Conservation (phyloP, 768 basidiomycete genomes). For the Flagelloscypha sp. region DNA sequence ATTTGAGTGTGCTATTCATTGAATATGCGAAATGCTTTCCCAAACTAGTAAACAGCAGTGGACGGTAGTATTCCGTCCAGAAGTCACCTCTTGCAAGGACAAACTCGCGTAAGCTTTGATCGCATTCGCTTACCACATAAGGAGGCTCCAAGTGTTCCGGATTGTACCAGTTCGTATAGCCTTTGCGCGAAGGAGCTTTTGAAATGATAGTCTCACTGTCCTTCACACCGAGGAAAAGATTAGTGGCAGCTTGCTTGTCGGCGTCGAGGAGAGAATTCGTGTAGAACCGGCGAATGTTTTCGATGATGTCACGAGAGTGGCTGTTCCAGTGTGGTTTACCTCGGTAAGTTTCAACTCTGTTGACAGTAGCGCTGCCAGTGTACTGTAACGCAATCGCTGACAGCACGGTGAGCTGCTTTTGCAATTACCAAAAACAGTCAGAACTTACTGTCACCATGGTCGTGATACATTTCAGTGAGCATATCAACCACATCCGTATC, state of each 20-base stretch:
- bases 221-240: conserved; percentile 86
- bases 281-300: conserved; percentile 91
- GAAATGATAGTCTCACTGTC: conserved; percentile 43
- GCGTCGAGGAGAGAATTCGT: conserved; percentile 91
- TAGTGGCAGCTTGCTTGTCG: conserved; percentile 95
- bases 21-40: conserved; percentile 87
- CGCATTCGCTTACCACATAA: conserved; percentile 62
- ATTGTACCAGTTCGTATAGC: conserved; percentile 83
- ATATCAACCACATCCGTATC: conserved; percentile 95
- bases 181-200: conserved; percentile 47
- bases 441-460: conserved; percentile 85
- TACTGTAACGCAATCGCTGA: conserved; percentile 92
- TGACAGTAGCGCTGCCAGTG: conserved; percentile 92
- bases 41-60: conserved; percentile 73
- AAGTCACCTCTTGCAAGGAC: conserved; percentile 59
- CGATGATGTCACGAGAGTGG: conserved; percentile 92
- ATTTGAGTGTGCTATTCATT: conserved; percentile 84
- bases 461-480: conserved; percentile 98
- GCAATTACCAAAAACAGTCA: not conserved
- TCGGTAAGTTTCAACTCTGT: conserved; percentile 91
- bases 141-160: conserved; percentile 58
- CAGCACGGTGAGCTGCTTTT: conserved; percentile 2
- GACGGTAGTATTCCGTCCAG: conserved; percentile 87
- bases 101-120: conserved; percentile 51
- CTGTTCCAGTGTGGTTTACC: conserved; percentile 97